Evolutionary conservation across 208 protist species (phyloP), one percentile per base, ranked within the genome.

Genomic region (Trypanosoma caninum): DNA sequence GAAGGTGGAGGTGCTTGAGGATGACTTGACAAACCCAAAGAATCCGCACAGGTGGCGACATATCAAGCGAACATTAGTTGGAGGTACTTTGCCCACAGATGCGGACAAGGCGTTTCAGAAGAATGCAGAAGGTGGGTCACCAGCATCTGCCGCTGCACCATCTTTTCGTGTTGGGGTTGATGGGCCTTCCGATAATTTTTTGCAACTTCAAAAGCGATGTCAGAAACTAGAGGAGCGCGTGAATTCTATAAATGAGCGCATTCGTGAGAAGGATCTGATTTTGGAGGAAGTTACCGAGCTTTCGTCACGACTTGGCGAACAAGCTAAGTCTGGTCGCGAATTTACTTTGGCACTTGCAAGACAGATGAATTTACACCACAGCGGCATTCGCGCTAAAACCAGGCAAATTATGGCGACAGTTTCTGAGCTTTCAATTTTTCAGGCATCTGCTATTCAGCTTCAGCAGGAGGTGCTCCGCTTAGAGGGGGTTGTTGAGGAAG

Each of bases 221-320:
- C 82, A 95, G 64, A 78, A 94, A 45, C 78, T 98, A 35, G 93
- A 98, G 69, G 78, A 86, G 34, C 87, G 89, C 27, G 68, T 98
- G 14, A 89, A 96, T 68, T 59, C 67, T 30, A 82, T 97, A 61
- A 95, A 97, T 64, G 93, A 97, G 54, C 85, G 94, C 76, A 85
- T 99, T 47, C 82, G 97, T 23, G 97, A 99, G 73, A 98, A 98
- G 80, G 87, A 98, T 34, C 84, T 99, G 11, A 94, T 99, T 54
- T 61, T 98, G 9, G 93, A 97, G 34, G 96, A 98, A 65, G 91
- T 99, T 18, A 90, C 80, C 20, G 87, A 93, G 60, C 75, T 97
- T 34, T 83, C 91, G 10, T 80, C 97, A 59, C 72, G 91, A 27
- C 77, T 98, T 11, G 74, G 87, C 8, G 63, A 64, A 16, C 82